phyloP scores from a whole-genome alignment of 768 basidiomycete genomes.

The Amanita thiersii region DNA sequence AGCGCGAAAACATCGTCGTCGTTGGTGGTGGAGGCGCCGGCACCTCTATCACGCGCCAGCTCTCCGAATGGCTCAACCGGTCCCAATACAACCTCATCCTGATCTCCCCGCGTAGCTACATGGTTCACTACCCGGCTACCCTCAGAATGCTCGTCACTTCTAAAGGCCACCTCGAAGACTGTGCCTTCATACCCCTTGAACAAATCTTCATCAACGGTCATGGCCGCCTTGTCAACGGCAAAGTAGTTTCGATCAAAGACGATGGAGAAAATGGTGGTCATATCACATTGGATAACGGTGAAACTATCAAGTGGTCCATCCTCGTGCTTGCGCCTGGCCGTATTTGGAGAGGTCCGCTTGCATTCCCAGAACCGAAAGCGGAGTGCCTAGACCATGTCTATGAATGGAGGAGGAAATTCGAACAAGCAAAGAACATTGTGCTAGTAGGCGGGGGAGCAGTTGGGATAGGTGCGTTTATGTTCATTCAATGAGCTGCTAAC shows the following conservation, averaged over 20 bases:
- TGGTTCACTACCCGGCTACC: conserved; percentile 39
- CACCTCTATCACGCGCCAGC: conserved; percentile 30
- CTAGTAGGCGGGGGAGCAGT: conserved; percentile 53
- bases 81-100: conserved; percentile 44
- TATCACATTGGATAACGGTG: conserved; percentile 42
- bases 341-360: conserved; percentile 41
- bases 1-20: conserved; percentile 29
- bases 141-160: conserved; percentile 46
- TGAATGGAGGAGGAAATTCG: conserved; percentile 25
- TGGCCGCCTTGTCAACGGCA: conserved; percentile 34
- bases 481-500: not conserved
- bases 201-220: conserved; percentile 37
- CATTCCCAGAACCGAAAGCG: conserved; percentile 29
- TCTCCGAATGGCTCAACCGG: conserved; percentile 42
- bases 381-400: conserved; percentile 19
- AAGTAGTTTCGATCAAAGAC: conserved; percentile 23
- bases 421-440: conserved; percentile 34
- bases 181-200: conserved; percentile 43
- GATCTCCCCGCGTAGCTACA: conserved; percentile 43
- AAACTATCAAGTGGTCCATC: conserved; percentile 39
- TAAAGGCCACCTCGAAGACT: conserved; percentile 33
- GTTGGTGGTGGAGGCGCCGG: conserved; percentile 56
- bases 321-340: conserved; percentile 57
- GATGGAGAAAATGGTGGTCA: conserved; percentile 28
- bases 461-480: conserved; percentile 31